phyloP scores from a whole-genome alignment of 2,329 filamentous ascomycete species.

The Beauveria varroae region DNA sequence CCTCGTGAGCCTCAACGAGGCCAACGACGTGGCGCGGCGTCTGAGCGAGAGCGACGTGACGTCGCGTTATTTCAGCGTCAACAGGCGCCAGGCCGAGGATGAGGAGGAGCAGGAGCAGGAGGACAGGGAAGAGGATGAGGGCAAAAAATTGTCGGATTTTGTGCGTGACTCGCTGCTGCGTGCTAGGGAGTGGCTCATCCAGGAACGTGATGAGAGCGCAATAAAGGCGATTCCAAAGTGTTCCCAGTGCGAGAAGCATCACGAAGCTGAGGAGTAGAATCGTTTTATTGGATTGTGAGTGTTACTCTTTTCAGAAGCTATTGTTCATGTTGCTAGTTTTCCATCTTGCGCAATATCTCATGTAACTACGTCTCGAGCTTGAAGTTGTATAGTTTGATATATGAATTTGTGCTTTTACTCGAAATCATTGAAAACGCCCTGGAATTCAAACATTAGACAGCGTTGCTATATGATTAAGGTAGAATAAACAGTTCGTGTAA shows the following conservation, averaged over 20 bases:
- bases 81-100: constrained; percentile 20
- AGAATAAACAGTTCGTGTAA: background rate
- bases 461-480: background rate
- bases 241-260: background rate
- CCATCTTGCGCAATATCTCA: background rate
- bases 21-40: constrained; percentile 50
- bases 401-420: background rate
- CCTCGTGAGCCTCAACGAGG: constrained; percentile 47
- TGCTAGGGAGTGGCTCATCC: constrained; percentile 16
- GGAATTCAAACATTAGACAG: background rate
- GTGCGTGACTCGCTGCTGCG: constrained; percentile 16
- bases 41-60: constrained; percentile 41
- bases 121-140: constrained; percentile 18
- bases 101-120: constrained; percentile 20
- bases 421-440: background rate
- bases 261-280: background rate
- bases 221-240: constrained; percentile 3
- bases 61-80: constrained; percentile 30
- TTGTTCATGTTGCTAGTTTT: background rate
- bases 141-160: constrained; percentile 21
- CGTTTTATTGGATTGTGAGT: background rate
- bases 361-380: background rate
- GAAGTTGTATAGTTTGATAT: background rate
- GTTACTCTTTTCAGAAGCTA: background rate
- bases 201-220: constrained; percentile 14